Percentiles rank a stretch among this genome's conserved stretches.
phyloP scores from a whole-genome alignment of 495 filamentous ascomycete species.

The Pseudevernia furfuracea region DNA sequence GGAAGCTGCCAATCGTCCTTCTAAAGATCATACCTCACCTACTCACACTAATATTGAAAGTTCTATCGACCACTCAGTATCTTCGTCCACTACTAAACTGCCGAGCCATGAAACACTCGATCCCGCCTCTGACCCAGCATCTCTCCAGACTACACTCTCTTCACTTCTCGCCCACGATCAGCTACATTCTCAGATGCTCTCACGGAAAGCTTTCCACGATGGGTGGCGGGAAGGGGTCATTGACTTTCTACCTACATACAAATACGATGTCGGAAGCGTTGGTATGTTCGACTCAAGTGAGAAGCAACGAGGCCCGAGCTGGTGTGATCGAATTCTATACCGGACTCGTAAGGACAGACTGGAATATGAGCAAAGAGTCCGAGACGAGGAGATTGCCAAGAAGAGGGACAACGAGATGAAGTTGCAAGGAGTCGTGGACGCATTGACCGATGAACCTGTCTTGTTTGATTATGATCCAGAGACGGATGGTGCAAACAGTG shows the following conservation, averaged over 20 bases:
- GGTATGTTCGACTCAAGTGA: slow-evolving; percentile 90
- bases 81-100: slow-evolving; percentile 1
- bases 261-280: slow-evolving; percentile 93
- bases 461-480: slow-evolving; percentile 88
- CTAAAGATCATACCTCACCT: slow-evolving; percentile 12
- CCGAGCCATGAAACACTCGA: slow-evolving; percentile 29
- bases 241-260: slow-evolving; percentile 85
- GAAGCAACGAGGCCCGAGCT: slow-evolving; percentile 85
- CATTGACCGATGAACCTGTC: slow-evolving; percentile 65
- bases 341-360: slow-evolving; percentile 63
- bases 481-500: slow-evolving; percentile 45
- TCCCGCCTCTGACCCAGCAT: slow-evolving; percentile 50
- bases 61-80: slow-evolving; percentile 6
- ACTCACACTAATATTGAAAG: background rate
- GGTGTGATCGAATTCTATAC: slow-evolving; percentile 96
- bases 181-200: slow-evolving; percentile 62
- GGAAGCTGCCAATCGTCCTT: slow-evolving; percentile 16
- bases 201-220: slow-evolving; percentile 73
- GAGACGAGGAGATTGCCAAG: slow-evolving; percentile 57
- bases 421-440: slow-evolving; percentile 64
- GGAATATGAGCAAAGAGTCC: slow-evolving; percentile 58
- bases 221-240: slow-evolving; percentile 90
- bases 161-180: slow-evolving; percentile 90
- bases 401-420: slow-evolving; percentile 81
- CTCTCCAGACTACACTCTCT: slow-evolving; percentile 73